Evolutionary conservation across 2,329 filamentous ascomycete species (phyloP), one percentile per base, ranked within the genome.

Genomic region (Tolypocladium sp.): DNA sequence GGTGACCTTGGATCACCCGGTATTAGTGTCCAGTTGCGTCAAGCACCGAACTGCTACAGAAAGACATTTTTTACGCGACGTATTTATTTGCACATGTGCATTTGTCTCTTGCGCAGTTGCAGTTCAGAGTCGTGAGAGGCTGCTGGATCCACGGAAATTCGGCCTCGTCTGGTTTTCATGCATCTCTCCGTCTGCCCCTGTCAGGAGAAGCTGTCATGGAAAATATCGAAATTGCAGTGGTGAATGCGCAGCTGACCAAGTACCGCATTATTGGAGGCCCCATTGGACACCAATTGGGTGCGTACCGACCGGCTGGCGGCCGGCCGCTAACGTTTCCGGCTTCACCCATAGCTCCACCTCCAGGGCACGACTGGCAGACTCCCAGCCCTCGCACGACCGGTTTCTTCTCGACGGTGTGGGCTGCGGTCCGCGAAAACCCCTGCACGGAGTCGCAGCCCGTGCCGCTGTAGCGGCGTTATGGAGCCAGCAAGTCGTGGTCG

Each of bases 291-390:
- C 49, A 52, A 51, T 52, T 56, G 68, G 68, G 56, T 63, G 64
- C 53, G 55, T 65, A 66, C 68, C 69, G 69, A 71, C 65, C 68
- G 68, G 69, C 61, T 69, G 68, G 49, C 20, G 3, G 49, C 63
- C 63, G 56, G 55, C 60, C 53, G 62, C 61, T 55, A 56, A 54
- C 57, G 56, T 70, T 66, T 69, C 55, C 55, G 55, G 55, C 55
- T 57, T 57, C 55, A 38, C 55, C 55, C 55, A 49, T 57, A 20
- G 55, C 20, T 8, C 41, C 55, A 44, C 25, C 54, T 17, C 64
- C 62, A 63, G 63, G 55, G 58, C 42, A 57, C 12, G 9, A 33
- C 25, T 49, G 46, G 25, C 46, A 49, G 25, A 17, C 12, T 46
- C 42, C 12, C n/a, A 44, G 42, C 42, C 12, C 42, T 27, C 44